Evolutionary conservation across 208 protist species (phyloP).

Genomic region (Plasmodiophora brassicae): DNA sequence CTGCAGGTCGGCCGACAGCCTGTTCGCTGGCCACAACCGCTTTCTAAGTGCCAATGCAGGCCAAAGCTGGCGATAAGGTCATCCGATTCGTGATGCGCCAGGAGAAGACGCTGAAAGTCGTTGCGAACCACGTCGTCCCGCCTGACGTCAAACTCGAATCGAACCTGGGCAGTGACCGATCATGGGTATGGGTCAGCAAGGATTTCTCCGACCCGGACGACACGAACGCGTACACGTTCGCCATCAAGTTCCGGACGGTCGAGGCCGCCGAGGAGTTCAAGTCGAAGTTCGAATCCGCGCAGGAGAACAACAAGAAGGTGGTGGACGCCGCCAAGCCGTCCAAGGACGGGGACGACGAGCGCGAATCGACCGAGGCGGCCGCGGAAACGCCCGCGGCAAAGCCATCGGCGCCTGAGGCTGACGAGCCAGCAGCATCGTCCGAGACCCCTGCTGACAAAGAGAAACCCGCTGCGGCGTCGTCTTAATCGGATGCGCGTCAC

Average conservation of each 20-base stretch:
- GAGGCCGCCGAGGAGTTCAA: neutral
- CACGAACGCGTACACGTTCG: neutral
- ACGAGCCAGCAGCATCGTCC: too few species aligned
- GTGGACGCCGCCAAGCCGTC: neutral
- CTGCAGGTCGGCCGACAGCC: neutral
- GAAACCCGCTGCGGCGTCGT: neutral
- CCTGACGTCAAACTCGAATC: neutral
- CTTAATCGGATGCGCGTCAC: too few species aligned
- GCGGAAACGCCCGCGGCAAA: neutral
- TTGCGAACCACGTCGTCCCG: constrained; percentile 9
- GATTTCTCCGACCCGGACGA: constrained; percentile 2
- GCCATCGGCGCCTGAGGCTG: neutral
- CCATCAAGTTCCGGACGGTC: neutral
- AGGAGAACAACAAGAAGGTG: neutral
- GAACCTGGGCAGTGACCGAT: constrained; percentile 5
- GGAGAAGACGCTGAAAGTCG: neutral
- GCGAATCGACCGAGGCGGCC: neutral
- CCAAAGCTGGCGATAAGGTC: too few species aligned
- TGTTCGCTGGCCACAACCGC: neutral
- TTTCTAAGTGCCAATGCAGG: neutral
- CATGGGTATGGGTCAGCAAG: constrained; percentile 25
- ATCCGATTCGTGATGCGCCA: constrained; percentile 13
- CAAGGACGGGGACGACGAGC: neutral
- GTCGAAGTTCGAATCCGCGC: neutral
- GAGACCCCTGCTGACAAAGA: neutral